These are phyloP conservation scores for Carex kokanica DNA, from an alignment of 176 grass and related monocot species.

Conservation along the genomic window DNA sequence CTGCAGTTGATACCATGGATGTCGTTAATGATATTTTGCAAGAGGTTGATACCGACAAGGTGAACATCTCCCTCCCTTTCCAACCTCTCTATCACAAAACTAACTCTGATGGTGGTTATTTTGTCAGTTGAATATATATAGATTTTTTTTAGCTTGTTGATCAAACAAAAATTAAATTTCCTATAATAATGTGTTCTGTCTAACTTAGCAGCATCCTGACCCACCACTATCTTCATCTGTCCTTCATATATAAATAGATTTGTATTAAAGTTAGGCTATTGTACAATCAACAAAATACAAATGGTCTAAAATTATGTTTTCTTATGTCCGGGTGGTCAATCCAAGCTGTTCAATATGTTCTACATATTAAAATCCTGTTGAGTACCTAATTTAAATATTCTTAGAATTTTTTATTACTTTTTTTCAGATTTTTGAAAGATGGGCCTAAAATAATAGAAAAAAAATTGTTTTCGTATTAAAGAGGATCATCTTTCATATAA, in stretches of 20 bases:
- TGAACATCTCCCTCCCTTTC: conserved; percentile 14
- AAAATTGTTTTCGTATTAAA: too few species aligned
- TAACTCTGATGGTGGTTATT: not conserved
- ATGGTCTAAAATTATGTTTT: too few species aligned
- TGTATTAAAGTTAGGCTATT: too few species aligned
- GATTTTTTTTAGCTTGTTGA: not conserved
- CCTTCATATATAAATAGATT: not conserved
- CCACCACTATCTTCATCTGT: not conserved
- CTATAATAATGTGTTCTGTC: not conserved
- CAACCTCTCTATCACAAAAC: not conserved
- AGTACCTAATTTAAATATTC: too few species aligned
- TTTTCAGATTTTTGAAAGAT: too few species aligned
- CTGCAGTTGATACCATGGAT: conserved; percentile 72
- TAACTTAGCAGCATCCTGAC: not conserved
- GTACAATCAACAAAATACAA: too few species aligned
- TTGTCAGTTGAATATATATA: not conserved
- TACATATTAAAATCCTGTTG: too few species aligned
- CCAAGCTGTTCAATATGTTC: too few species aligned
- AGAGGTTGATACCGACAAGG: conserved; percentile 98
- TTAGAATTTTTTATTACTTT: too few species aligned
- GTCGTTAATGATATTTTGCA: conserved; percentile 90
- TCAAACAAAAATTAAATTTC: not conserved
- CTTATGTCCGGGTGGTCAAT: too few species aligned
- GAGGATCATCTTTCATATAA: too few species aligned
- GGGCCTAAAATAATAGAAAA: too few species aligned